These are phyloP conservation scores for Micromonas pusilla DNA, from an alignment of 139 green algal genomes.

Conservation along the genomic window DNA sequence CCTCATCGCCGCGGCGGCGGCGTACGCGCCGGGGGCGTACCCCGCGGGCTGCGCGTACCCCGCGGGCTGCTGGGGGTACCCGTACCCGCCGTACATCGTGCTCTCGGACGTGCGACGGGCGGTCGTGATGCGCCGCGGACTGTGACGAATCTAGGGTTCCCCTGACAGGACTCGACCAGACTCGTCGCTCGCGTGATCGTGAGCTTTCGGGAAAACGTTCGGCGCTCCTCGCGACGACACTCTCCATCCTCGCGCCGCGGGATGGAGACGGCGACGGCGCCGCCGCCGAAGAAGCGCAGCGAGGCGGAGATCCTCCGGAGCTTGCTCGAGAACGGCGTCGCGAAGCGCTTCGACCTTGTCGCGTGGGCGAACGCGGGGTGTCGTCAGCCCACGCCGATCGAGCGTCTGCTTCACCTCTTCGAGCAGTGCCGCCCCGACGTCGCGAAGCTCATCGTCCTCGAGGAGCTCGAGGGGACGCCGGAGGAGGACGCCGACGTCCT, in stretches of 20 bases:
- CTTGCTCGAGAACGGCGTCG: slow-evolving; percentile 5
- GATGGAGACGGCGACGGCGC: neutral
- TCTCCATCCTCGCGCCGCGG: no score
- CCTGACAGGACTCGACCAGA: no score
- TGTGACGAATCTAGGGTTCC: neutral
- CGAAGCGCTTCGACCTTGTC: slow-evolving; percentile 2
- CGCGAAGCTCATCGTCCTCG: slow-evolving; percentile 14
- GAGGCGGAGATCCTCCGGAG: neutral
- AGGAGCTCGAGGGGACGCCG: neutral
- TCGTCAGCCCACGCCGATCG: neutral
- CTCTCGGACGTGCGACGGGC: no score
- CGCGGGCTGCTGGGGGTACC: neutral
- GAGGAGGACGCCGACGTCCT: neutral
- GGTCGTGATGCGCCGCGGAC: no score
- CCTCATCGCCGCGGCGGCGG: no score
- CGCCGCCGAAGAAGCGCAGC: neutral
- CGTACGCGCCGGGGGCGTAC: neutral
- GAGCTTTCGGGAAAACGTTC: no score
- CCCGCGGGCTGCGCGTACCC: neutral
- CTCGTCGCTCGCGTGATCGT: no score
- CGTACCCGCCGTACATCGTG: neutral
- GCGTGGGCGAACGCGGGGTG: neutral
- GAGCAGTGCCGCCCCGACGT: neutral
- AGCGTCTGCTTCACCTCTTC: neutral
- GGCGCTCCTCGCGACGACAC: no score